phyloP scores from a whole-genome alignment of 1,284 basidiomycete species.

The Austropuccinia psidii region DNA sequence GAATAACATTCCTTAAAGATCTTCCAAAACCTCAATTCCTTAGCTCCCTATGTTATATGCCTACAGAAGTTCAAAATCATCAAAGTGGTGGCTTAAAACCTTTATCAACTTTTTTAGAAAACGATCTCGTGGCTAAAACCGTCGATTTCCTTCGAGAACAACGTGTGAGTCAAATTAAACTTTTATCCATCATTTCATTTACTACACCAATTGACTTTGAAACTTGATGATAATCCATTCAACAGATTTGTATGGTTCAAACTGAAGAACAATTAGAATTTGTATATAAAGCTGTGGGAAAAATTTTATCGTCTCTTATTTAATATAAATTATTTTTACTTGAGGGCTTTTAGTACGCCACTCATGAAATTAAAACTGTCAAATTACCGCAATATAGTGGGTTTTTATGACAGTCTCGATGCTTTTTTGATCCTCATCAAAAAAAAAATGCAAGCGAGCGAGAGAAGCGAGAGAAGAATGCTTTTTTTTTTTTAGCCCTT shows the following conservation, averaged over 20 bases:
- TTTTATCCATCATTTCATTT: background rate
- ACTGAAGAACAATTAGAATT: constrained; percentile 59
- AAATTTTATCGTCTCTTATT: background rate
- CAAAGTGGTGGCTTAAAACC: background rate
- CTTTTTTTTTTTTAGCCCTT: no score
- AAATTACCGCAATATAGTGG: no score
- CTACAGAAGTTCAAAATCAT: no score
- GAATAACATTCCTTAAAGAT: constrained; percentile 54
- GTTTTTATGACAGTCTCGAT: no score
- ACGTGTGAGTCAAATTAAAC: constrained; percentile 31
- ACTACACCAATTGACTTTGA: background rate
- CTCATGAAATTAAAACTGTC: no score
- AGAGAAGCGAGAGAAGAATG: no score
- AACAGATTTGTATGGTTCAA: constrained; percentile 68
- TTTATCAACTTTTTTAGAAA: background rate
- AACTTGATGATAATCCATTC: background rate
- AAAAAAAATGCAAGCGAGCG: no score
- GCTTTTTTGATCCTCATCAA: no score
- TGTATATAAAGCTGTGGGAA: constrained; percentile 58
- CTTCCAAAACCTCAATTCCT: constrained; percentile 40
- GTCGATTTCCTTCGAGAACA: constrained; percentile 71
- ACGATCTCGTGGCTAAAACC: constrained; percentile 62
- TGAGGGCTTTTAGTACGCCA: no score
- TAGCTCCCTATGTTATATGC: no score
- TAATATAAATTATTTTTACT: no score